A percentile compares a stretch with the other conserved stretches of the same genome.
Evolutionary conservation across 495 filamentous ascomycete species (phyloP).

Genomic region (Neurospora sp.): DNA sequence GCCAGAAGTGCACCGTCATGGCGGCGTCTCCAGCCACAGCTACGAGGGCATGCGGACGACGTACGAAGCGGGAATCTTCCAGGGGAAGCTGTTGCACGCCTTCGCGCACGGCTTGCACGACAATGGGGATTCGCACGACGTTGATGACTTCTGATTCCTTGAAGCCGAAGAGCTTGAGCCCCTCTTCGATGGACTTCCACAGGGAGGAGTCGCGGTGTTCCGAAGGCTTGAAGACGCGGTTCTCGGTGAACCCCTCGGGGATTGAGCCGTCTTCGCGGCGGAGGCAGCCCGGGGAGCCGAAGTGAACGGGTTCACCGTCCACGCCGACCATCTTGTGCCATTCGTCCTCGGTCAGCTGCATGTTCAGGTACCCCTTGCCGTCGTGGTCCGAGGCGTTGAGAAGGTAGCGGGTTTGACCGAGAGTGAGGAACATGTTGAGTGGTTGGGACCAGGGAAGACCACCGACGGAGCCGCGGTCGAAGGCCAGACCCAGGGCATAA

Average conservation of each 20-base stretch:
- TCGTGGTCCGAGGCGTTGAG: slow-evolving; percentile 30
- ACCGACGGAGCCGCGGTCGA: slow-evolving; percentile 19
- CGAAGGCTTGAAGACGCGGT: slow-evolving; percentile 24
- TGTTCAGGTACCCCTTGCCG: slow-evolving; percentile 28
- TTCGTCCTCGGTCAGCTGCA: slow-evolving; percentile 31
- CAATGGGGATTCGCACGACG: slow-evolving; percentile 30
- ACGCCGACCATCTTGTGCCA: slow-evolving; percentile 28
- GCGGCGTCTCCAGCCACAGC: slow-evolving; percentile 24
- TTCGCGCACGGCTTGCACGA: slow-evolving; percentile 29
- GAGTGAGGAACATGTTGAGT: slow-evolving; percentile 31
- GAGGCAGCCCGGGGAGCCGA: slow-evolving; percentile 25
- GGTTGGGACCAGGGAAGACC: slow-evolving; percentile 29
- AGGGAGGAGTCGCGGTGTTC: slow-evolving; percentile 19
- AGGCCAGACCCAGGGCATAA: slow-evolving; percentile 28
- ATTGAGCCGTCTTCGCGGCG: slow-evolving; percentile 19
- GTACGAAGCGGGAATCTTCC: slow-evolving; percentile 16
- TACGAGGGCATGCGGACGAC: slow-evolving; percentile 22
- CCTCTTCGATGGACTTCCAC: slow-evolving; percentile 29
- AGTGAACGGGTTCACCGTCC: slow-evolving; percentile 27
- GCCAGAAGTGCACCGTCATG: slow-evolving; percentile 30
- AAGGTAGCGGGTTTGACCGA: slow-evolving; percentile 29
- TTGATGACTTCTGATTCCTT: slow-evolving; percentile 32
- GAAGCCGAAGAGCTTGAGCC: slow-evolving; percentile 30
- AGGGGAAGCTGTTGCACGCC: slow-evolving; percentile 24
- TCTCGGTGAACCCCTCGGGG: slow-evolving; percentile 20